Percentiles rank a stretch among this genome's conserved stretches.
phyloP scores from a whole-genome alignment of 768 basidiomycete genomes.

The Leucocoprinus sp. region DNA sequence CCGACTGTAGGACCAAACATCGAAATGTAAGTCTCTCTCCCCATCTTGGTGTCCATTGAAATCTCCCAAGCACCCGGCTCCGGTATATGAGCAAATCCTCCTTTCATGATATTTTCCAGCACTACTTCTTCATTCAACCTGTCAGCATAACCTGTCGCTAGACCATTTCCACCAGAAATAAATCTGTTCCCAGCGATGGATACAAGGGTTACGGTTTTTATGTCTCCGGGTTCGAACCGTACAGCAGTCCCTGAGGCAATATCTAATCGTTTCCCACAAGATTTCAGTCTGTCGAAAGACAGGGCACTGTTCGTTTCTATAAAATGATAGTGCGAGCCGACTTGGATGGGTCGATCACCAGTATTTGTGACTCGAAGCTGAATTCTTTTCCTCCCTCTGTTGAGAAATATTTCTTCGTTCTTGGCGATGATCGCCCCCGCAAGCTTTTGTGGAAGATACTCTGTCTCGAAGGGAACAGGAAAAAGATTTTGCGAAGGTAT shows the following conservation, averaged over 20 bases:
- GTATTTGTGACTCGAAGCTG: constrained; percentile 76
- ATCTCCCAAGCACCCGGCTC: constrained; percentile 57
- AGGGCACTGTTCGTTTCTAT: constrained; percentile 80
- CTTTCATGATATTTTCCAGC: constrained; percentile 38
- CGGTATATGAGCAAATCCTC: constrained; percentile 62
- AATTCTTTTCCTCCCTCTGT: constrained; percentile 63
- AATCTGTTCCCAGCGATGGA: constrained; percentile 63
- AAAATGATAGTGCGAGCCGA: constrained; percentile 95
- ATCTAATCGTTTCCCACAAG: constrained; percentile 83
- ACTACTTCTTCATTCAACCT: constrained; percentile 36
- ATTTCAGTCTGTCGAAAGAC: constrained; percentile 71
- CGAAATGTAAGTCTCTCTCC: constrained; percentile 70
- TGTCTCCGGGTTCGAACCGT: constrained; percentile 91
- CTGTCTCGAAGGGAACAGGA: constrained; percentile 39
- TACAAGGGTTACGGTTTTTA: constrained; percentile 76
- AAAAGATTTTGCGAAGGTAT: constrained; percentile 61
- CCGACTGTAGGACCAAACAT: constrained; percentile 97
- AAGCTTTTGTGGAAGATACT: constrained; percentile 43
- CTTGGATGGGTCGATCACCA: constrained; percentile 89
- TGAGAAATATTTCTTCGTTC: constrained; percentile 64
- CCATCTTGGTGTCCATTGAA: constrained; percentile 43
- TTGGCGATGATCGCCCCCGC: constrained; percentile 74
- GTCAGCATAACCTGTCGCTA: constrained; percentile 54
- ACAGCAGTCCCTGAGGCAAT: constrained; percentile 94
- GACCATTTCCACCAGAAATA: constrained; percentile 72